Evolutionary conservation across 345 rosid genomes (phyloP), one percentile per base, ranked within the genome.

Genomic region (Brassica rapa): DNA sequence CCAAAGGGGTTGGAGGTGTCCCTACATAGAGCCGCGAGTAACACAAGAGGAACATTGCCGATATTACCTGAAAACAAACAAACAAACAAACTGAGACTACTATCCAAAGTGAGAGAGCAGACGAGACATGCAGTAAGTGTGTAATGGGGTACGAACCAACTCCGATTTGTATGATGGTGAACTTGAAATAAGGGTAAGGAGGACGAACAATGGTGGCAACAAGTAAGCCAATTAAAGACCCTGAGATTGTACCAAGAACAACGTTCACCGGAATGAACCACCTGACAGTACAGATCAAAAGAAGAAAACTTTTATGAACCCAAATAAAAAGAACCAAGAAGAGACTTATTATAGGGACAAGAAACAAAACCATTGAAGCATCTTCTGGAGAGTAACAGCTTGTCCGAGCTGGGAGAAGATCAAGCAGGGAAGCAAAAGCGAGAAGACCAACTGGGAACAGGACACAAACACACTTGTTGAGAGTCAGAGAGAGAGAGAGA

Each of bases 211-310:
- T 62, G 65, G 81, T 80, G 12, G 94, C 97, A 74, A 90, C 85
- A 14, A 72, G 23, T 3, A 89, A 85, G 49, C 99, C 99, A 39
- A 96, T 93, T 3, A 90, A 37, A 1, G 99, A 91, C 33, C 99
- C 99, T 0, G 89, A 85, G 76, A 89, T 82, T 49, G 92, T 68
- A 51, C 82, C 89, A 9, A 96, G 90, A 76, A 96, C 79, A 71
- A 93, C 91, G 82, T 96, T 96, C 75, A 88, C 76, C 6, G 98
- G 99, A 85, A 96, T 96, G 73, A 93, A 96, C 99, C 99, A 96
- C 98, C 98, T 95, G 55, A 73, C 4, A 43, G 7, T 49, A 49
- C 21, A 72, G 55, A 71, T 56, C 12, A 68, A 53, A 75, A 75
- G 25, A 67, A 76, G 32, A 76, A 3, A 65, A 29, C 7, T 37